These are phyloP conservation scores for Ganoderma lucidum DNA, from an alignment of 1,284 basidiomycete genomes.

Conservation along the genomic window DNA sequence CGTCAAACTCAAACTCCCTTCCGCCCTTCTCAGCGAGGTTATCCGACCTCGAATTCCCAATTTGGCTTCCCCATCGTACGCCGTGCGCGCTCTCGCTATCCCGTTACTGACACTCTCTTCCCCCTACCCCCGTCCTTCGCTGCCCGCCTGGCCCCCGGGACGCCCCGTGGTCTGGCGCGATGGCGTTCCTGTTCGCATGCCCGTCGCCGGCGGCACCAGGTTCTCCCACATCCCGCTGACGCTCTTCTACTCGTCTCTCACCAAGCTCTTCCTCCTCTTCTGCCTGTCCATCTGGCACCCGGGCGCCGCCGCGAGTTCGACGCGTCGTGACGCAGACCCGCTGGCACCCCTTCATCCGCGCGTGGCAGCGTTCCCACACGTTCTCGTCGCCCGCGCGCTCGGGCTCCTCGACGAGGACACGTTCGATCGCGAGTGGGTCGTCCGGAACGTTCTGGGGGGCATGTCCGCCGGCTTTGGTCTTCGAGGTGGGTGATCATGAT, in stretches of 20 bases:
- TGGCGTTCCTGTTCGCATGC: neutral
- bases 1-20: constrained; percentile 14
- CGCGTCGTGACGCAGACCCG: constrained; percentile 3
- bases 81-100: neutral
- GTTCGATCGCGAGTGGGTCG: constrained; percentile 85
- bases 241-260: constrained; percentile 86
- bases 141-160: neutral
- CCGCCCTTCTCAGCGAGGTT: constrained; percentile 12
- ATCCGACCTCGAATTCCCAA: constrained; percentile 2
- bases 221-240: constrained; percentile 81
- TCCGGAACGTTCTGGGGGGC: constrained; percentile 85
- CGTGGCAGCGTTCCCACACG: constrained; percentile 38
- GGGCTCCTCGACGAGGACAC: constrained; percentile 69
- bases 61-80: neutral
- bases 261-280: constrained; percentile 86
- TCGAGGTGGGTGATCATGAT: constrained; percentile 50
- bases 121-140: neutral
- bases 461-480: constrained; percentile 82
- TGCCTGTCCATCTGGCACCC: constrained; percentile 86
- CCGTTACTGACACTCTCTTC: neutral
- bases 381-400: constrained; percentile 49
- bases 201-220: constrained; percentile 44
- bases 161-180: neutral
- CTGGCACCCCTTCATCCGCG: constrained; percentile 33
- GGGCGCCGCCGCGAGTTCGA: constrained; percentile 36